These are phyloP conservation scores for Trypanosomatidae sp. DNA, from an alignment of 208 protist genomes.

Conservation along the genomic window DNA sequence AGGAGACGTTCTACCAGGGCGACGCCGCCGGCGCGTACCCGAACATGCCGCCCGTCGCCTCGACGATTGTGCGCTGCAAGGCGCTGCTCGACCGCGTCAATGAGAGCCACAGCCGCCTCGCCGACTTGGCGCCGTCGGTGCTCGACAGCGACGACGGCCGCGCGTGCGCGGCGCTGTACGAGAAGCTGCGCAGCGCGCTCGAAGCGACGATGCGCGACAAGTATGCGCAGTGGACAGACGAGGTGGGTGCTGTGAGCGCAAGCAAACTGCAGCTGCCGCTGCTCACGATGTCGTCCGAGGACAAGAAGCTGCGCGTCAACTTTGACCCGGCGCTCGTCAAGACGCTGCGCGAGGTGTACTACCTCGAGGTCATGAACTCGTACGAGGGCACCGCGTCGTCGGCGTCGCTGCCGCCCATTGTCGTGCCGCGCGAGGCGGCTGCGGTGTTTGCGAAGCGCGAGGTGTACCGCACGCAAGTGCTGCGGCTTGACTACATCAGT, in stretches of 20 bases:
- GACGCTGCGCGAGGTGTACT: constrained; percentile 94
- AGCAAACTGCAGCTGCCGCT: constrained; percentile 93
- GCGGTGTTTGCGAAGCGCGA: constrained; percentile 87
- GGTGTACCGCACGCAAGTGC: constrained; percentile 81
- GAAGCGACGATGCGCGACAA: constrained; percentile 61
- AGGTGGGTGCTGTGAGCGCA: constrained; percentile 80
- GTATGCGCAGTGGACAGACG: constrained; percentile 82
- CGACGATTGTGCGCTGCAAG: constrained; percentile 85
- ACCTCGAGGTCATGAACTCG: constrained; percentile 90
- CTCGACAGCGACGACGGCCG: constrained; percentile 75
- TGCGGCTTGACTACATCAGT: constrained; percentile 89
- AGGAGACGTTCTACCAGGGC: constrained; percentile 88
- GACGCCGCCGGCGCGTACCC: constrained; percentile 62
- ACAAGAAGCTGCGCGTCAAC: constrained; percentile 82
- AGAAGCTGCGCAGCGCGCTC: constrained; percentile 50
- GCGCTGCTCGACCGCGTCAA: constrained; percentile 92
- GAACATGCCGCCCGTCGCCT: constrained; percentile 90
- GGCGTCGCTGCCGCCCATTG: constrained; percentile 40
- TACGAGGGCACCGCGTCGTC: constrained; percentile 26
- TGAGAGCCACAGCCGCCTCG: constrained; percentile 73
- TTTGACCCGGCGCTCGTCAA: constrained; percentile 93
- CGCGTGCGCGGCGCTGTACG: constrained; percentile 73
- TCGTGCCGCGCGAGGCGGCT: constrained; percentile 72
- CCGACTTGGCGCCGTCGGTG: constrained; percentile 52
- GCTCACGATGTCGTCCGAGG: constrained; percentile 42